Conservation (phyloP, 139 green algal species). For the Chlamydomonas sp. region DNA sequence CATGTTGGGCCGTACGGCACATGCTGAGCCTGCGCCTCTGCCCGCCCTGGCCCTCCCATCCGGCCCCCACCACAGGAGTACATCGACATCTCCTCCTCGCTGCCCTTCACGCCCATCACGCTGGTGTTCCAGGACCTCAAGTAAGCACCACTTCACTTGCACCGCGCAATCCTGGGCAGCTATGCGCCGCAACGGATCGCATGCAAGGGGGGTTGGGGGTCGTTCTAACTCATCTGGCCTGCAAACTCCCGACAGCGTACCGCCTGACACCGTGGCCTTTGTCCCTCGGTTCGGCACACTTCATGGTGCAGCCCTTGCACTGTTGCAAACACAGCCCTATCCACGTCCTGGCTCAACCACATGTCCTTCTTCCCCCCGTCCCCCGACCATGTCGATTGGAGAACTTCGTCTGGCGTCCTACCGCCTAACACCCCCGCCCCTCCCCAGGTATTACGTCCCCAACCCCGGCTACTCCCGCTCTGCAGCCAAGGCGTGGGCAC, state of each 20-base stretch:
- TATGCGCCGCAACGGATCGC: no score
- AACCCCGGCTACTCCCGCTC: conserved; percentile 50
- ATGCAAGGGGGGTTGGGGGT: no score
- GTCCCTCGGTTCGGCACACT: no score
- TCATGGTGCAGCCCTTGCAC: no score
- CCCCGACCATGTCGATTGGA: not conserved
- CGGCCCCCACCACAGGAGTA: conserved; percentile 2
- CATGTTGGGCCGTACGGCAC: no score
- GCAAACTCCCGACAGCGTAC: no score
- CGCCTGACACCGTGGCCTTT: no score
- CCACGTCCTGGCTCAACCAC: no score
- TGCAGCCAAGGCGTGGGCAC: conserved; percentile 1
- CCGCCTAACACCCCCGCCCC: not conserved
- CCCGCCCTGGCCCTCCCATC: not conserved
- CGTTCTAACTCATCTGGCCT: no score
- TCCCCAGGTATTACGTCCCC: conserved; percentile 58
- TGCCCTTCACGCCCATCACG: conserved; percentile 72
- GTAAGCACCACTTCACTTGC: conserved; percentile 2
- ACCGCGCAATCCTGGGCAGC: no score
- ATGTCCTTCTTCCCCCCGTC: no score
- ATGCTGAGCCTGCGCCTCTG: not conserved
- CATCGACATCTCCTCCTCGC: conserved; percentile 39
- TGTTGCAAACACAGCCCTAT: no score
- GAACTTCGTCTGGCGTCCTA: not conserved
- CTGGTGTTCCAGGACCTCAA: conserved; percentile 66